These are phyloP conservation scores for Euphorbia schlechtendalii DNA, from an alignment of 441 rosid genomes.

Conservation along the genomic window DNA sequence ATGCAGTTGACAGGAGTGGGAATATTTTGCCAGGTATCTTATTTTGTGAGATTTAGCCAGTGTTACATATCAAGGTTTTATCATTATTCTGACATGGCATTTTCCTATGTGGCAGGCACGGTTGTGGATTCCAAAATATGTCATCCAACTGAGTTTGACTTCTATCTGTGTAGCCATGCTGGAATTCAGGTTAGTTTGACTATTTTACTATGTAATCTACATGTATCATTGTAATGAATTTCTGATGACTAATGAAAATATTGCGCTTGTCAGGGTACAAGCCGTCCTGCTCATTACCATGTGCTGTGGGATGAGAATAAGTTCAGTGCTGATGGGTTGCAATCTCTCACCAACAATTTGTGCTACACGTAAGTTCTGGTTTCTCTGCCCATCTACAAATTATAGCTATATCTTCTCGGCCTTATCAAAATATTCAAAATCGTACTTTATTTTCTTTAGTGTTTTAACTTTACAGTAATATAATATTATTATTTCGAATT, in stretches of 20 bases:
- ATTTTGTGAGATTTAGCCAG: background rate
- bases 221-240: too few species aligned
- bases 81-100: background rate
- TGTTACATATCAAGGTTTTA: background rate
- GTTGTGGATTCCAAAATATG: constrained; percentile 94
- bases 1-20: constrained; percentile 78
- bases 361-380: constrained; percentile 77
- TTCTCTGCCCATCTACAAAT: too few species aligned
- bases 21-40: constrained; percentile 77
- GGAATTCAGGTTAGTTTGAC: constrained; percentile 71
- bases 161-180: constrained; percentile 95
- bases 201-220: too few species aligned
- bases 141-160: constrained; percentile 95
- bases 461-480: too few species aligned
- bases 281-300: constrained; percentile 97
- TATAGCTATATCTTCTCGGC: too few species aligned
- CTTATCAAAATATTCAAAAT: too few species aligned
- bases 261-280: too few species aligned
- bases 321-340: constrained; percentile 79
- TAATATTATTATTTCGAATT: too few species aligned
- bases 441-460: too few species aligned
- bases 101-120: constrained; percentile 43
- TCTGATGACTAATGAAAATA: too few species aligned
- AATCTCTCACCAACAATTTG: constrained; percentile 81
- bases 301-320: constrained; percentile 97